Evolutionary conservation across 371 early-diverging fungal species (phyloP), one percentile per base, ranked within the genome.

Genomic region (Amoeboaphelidium protococcarum): DNA sequence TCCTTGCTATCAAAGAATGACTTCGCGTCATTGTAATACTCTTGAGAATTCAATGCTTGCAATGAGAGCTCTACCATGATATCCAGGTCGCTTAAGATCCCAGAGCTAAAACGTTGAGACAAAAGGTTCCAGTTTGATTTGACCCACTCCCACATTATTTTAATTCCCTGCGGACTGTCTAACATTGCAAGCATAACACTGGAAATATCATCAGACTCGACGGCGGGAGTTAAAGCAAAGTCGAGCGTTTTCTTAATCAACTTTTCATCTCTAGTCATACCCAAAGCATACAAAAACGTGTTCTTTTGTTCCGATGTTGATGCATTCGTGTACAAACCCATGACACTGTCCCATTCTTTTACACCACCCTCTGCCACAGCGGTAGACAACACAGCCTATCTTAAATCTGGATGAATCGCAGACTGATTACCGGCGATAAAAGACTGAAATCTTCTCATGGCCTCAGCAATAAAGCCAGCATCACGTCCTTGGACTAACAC

Each of bases 201-300:
- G 52, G 73, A 60, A 46, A 79, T 68, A 54, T 94, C 94, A 58
- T 89, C 87, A 2, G 71, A 67, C 47, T 80, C 66, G 26, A 91
- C 80, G 44, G 73, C 57, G 2, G 71, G 66, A 55, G 78, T 67
- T 50, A 84, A 53, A 20, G 70, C 64, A 58, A 80, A 73, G 3
- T 72, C 64, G 45, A 51, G 43, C 40, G 68, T 56, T 31, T 51
- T 24, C 23, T 66, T 47, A 45, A 78, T 68, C 26, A 80, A 52
- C 2, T 67, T 66, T 2, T 60, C 47, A 44, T 72, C 68, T 57
- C 65, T 68, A 42, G 71, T 61, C 46, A 68, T 63, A 19, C 89
- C 87, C 31, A 90, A 62, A 1, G 78, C 67, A 19, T 59, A 58
- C 16, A 91, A 68, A 2, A 83, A 83, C 6, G 70, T 67, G 51